Conservation (phyloP, 75 land plant species). For the Sequoiadendron giganteum region DNA sequence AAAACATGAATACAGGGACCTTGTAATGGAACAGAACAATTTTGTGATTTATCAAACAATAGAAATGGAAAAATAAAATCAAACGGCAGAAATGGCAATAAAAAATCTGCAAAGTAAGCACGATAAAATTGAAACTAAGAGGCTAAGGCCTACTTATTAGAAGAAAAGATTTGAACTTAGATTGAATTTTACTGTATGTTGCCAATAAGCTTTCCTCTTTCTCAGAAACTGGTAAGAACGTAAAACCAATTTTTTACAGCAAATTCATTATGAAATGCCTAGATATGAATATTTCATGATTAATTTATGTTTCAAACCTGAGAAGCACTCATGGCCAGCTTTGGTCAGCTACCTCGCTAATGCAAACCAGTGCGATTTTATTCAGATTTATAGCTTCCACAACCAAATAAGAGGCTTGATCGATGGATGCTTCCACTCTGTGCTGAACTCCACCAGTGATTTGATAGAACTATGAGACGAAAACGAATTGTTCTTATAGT, state of each 20-base stretch:
- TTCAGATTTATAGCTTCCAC: constrained; percentile 21
- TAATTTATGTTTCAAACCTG: neutral
- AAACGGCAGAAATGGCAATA: too few species aligned
- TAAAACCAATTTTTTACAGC: neutral
- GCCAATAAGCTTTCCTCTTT: too few species aligned
- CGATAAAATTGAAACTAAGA: too few species aligned
- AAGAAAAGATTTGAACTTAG: too few species aligned
- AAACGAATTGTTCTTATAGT: constrained; percentile 14
- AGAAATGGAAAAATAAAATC: too few species aligned
- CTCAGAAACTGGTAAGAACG: neutral
- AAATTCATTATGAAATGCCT: neutral
- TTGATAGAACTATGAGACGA: neutral
- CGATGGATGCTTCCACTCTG: constrained; percentile 21
- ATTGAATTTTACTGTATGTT: too few species aligned
- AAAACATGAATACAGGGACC: too few species aligned
- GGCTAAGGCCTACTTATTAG: too few species aligned
- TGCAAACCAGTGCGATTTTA: constrained; percentile 35
- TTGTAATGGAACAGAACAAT: too few species aligned
- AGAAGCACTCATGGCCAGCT: constrained; percentile 25
- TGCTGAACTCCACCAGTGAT: constrained; percentile 28
- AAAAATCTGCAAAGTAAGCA: too few species aligned
- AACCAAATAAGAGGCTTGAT: constrained; percentile 19
- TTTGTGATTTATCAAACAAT: too few species aligned
- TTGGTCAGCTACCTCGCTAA: constrained; percentile 17
- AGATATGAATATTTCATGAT: neutral